Evolutionary conservation across 192 early-diverging fungal genomes (phyloP), one percentile per base, ranked within the genome.

Genomic region (Coemansia sp.): DNA sequence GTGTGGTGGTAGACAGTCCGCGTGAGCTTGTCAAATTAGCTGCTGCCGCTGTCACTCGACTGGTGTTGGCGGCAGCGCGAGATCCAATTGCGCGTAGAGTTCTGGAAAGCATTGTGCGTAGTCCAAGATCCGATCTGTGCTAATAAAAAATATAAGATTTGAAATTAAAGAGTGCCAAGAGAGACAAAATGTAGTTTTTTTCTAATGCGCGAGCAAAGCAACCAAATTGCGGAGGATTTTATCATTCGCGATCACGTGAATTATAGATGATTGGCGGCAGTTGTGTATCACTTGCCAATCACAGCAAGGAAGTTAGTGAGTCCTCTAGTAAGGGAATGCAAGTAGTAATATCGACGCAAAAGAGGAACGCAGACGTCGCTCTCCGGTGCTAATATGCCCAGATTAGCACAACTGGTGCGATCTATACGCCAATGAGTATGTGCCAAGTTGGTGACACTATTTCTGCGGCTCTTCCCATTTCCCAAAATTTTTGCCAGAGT

Each of bases 1-100:
- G 61, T n/a, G 66, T 48, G 17, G 79, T 73, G 21, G 74, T 76
- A 25, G 74, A 81, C 31, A 80, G 45, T 37, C 68, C n/a, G 25
- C 57, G 63, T 38, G 68, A 27, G 29, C 67, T 34, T 21, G 65
- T 27, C 50, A 38, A 46, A 27, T 45, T 34, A n/a, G 57, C 46
- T 11, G 63, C 46, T 11, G 62, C 55, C n/a, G n/a, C n/a, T 10
- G 63, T 38, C 39, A 21, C 34, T 17, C 57, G 38, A 19, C 15
- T 38, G 59, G 60, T 64, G 21, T 17, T 58, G 50, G 66, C 68
- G 11, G 65, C 64, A 41, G 44, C n/a, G 62, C 66, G 66, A n/a
- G 65, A 2, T 27, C 50, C 69, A 53, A 81, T 50, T 2, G 41
- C 5, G 50, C 67, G 42, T 11, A 69, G 45, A 19, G 76, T 44